phyloP scores from a whole-genome alignment of 2,329 filamentous ascomycete species.

The Fusarium penzigii region DNA sequence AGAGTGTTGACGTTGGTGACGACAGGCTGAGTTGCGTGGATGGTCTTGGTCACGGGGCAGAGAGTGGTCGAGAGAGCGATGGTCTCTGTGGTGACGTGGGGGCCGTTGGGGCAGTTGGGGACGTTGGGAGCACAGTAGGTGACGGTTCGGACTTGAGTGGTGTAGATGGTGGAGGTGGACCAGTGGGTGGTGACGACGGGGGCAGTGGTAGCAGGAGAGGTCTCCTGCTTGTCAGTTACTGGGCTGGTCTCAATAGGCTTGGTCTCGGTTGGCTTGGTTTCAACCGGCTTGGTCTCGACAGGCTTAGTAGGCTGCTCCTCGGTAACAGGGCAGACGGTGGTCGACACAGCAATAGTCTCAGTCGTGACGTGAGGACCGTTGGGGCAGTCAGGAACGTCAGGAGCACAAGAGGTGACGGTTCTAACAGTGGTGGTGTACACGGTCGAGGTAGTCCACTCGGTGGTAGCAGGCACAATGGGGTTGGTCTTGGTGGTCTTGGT shows the following conservation, averaged over 20 bases:
- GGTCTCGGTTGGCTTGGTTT: conserved; percentile 3
- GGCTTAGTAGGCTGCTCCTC: not conserved
- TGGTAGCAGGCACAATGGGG: not conserved
- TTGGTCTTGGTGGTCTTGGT: not conserved
- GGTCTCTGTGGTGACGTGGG: conserved; percentile 22
- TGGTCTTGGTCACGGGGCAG: conserved; percentile 22
- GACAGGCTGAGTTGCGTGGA: conserved; percentile 3
- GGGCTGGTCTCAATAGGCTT: conserved; percentile 11
- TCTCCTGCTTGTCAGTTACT: not conserved
- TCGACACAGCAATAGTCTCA: conserved; percentile 15
- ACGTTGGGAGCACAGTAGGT: conserved; percentile 20
- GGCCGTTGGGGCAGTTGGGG: conserved; percentile 18
- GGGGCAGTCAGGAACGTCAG: conserved; percentile 15
- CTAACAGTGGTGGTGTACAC: conserved; percentile 16
- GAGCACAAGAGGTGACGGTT: conserved; percentile 12
- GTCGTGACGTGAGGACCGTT: conserved; percentile 8
- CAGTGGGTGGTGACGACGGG: conserved; percentile 7
- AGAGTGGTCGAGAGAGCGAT: conserved; percentile 24
- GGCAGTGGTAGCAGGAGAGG: too few relatives aligned
- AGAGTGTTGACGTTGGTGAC: not conserved
- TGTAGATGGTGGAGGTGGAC: conserved; percentile 16
- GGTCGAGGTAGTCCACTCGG: conserved; percentile 4
- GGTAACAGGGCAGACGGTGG: conserved; percentile 2
- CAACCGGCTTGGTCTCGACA: conserved; percentile 1
- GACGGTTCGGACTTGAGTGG: conserved; percentile 23